Conservation (phyloP, 2,329 filamentous ascomycete species). For the Colletotrichum tropicale region DNA sequence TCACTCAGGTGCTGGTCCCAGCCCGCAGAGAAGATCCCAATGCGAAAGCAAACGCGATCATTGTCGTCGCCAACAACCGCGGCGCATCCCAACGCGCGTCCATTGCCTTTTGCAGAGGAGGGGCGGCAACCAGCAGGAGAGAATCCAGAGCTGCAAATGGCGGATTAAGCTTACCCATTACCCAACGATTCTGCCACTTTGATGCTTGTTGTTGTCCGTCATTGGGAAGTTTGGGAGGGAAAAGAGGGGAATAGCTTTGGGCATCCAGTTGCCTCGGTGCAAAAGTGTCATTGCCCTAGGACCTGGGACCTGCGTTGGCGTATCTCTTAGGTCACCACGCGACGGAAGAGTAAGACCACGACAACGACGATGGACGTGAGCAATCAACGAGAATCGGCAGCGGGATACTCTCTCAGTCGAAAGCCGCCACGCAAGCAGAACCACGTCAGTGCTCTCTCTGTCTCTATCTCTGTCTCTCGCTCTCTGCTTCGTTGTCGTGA, state of each 20-base stretch:
- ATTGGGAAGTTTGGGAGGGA: neutral
- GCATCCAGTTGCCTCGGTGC: neutral
- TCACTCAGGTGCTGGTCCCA: neutral
- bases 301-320: neutral
- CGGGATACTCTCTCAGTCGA: neutral
- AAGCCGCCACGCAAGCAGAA: neutral
- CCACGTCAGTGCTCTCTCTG: neutral
- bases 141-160: neutral
- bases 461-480: neutral
- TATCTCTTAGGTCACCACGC: neutral
- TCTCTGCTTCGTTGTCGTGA: neutral
- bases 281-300: neutral
- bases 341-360: neutral
- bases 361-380: neutral
- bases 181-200: neutral
- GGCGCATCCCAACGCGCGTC: neutral
- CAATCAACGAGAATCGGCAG: neutral
- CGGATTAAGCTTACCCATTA: neutral
- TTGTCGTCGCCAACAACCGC: neutral
- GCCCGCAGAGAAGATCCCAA: neutral
- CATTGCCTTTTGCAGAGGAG: neutral
- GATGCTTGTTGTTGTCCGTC: neutral
- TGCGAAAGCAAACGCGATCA: neutral
- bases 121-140: neutral
- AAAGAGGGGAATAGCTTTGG: neutral